Evolutionary conservation across 192 early-diverging fungal genomes (phyloP).

Genomic region (Umbelopsis sp.): DNA sequence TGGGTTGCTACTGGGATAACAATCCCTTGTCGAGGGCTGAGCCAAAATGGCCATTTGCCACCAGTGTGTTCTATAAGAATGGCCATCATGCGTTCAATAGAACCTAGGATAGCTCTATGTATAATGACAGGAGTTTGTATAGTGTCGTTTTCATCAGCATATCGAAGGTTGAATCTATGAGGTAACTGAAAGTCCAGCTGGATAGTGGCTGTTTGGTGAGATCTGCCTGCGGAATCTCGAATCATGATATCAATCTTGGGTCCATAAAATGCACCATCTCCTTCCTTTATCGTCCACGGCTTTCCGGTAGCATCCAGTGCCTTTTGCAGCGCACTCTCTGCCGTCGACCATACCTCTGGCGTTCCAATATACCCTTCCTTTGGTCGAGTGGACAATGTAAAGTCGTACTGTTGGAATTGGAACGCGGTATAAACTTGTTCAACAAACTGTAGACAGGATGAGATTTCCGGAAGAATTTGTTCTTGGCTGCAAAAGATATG

Average conservation of each 20-base stretch:
- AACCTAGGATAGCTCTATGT: conserved; percentile 91
- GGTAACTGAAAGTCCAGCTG: conserved; percentile 97
- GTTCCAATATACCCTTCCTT: conserved; percentile 71
- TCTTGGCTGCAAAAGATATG: conserved; percentile 90
- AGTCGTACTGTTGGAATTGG: conserved; percentile 74
- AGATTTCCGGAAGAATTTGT: conserved; percentile 83
- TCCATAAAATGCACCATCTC: conserved; percentile 96
- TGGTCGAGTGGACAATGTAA: conserved; percentile 83
- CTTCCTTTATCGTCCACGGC: conserved; percentile 72
- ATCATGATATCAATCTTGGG: conserved; percentile 95
- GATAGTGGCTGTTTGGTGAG: conserved; percentile 93
- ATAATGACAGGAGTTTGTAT: conserved; percentile 85
- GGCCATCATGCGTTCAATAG: conserved; percentile 94
- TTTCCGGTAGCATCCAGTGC: conserved; percentile 66
- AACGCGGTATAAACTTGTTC: conserved; percentile 79
- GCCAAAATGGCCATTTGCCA: conserved; percentile 95
- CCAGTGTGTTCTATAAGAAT: conserved; percentile 91
- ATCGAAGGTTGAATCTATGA: conserved; percentile 77
- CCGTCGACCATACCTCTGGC: conserved; percentile 74
- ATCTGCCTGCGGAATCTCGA: conserved; percentile 74
- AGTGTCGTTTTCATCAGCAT: conserved; percentile 65
- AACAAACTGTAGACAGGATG: conserved; percentile 73
- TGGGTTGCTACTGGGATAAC: conserved; percentile 72
- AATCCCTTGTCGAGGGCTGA: conserved; percentile 87
- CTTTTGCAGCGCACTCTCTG: conserved; percentile 71